Evolutionary conservation across 108 stramenopile species (phyloP).

Genomic region (Fistulifera pelliculosa): DNA sequence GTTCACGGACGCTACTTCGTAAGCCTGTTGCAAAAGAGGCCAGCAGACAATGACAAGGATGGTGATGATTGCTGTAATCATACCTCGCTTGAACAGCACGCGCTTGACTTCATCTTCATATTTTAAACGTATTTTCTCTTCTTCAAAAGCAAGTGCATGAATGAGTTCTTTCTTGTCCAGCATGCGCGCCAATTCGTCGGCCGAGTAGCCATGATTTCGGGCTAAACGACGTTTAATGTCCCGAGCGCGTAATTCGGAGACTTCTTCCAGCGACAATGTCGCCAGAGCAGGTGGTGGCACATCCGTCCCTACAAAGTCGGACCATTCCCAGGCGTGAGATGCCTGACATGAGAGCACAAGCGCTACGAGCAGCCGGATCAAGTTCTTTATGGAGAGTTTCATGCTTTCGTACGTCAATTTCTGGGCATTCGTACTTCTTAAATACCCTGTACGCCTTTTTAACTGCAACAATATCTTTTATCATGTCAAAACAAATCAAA

Average conservation of each 20-base stretch:
- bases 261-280: slow-evolving; percentile 54
- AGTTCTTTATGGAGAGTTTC: no score
- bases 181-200: slow-evolving; percentile 76
- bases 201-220: slow-evolving; percentile 64
- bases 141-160: slow-evolving; percentile 68
- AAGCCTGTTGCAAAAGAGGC: slow-evolving; percentile 53
- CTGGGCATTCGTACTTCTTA: no score
- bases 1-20: slow-evolving; percentile 63
- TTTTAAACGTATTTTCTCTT: slow-evolving; percentile 57
- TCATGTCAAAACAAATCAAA: no score
- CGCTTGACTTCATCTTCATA: slow-evolving; percentile 39
- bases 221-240: slow-evolving; percentile 71
- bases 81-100: slow-evolving; percentile 24
- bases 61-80: slow-evolving; percentile 42
- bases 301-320: no score
- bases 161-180: slow-evolving; percentile 85
- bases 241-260: slow-evolving; percentile 66
- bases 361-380: no score
- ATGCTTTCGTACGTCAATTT: no score
- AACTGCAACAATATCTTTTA: no score
- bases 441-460: no score
- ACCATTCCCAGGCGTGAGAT: no score
- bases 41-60: slow-evolving; percentile 51
- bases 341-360: no score
- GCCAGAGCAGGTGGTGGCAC: no score